phyloP scores from a whole-genome alignment of 2,329 filamentous ascomycete species.

The Neofusicoccum umdonicola region DNA sequence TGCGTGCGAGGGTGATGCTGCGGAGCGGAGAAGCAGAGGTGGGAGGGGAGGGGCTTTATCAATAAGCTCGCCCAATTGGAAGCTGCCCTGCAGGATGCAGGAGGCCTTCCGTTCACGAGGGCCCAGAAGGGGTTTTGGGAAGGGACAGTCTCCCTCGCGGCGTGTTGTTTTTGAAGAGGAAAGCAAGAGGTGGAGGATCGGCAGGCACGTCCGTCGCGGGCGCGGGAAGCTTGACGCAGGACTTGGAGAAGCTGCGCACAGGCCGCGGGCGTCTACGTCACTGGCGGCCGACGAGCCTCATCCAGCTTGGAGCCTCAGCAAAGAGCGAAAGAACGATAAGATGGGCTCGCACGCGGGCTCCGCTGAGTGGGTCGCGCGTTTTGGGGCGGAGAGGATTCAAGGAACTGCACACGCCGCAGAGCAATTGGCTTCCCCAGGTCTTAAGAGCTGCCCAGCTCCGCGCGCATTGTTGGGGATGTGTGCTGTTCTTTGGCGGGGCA shows the following conservation, averaged over 20 bases:
- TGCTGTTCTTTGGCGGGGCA: conserved; percentile 12
- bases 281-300: conserved; percentile 11
- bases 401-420: not conserved
- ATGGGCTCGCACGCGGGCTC: not conserved
- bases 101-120: conserved; percentile 1
- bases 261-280: conserved; percentile 3
- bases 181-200: conserved; percentile 15
- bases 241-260: conserved; percentile 11
- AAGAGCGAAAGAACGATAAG: not conserved
- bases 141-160: not conserved
- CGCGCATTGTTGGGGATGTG: conserved; percentile 9
- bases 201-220: conserved; percentile 16
- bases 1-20: not conserved
- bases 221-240: conserved; percentile 8
- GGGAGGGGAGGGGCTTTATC: not conserved
- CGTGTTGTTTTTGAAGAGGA: not conserved
- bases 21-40: not conserved
- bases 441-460: not conserved
- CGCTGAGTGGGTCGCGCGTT: not conserved
- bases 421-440: not conserved
- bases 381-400: not conserved
- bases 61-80: conserved; percentile 12
- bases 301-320: not conserved
- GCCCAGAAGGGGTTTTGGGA: not conserved
- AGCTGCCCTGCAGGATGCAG: not conserved